These are phyloP conservation scores for Penicillium robsamsonii DNA, from an alignment of 495 filamentous ascomycete species.

Conservation along the genomic window DNA sequence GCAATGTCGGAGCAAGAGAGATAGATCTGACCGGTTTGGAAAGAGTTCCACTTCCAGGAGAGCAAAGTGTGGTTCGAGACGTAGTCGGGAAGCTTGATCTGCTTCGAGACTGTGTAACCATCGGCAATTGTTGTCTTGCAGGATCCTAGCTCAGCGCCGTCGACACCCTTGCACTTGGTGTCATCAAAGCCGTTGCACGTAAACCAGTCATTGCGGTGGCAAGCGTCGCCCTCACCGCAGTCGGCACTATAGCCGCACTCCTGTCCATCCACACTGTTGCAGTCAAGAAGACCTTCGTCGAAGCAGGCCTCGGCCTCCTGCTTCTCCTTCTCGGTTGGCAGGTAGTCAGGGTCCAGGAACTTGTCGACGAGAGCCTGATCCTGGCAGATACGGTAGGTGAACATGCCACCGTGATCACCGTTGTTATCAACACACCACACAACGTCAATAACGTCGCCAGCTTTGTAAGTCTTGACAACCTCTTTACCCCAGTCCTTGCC, in stretches of 20 bases:
- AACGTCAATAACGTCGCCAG: constrained; percentile 49
- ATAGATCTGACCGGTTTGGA: constrained; percentile 56
- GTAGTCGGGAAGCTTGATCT: constrained; percentile 50
- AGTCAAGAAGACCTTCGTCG: constrained; percentile 46
- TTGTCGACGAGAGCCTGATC: constrained; percentile 52
- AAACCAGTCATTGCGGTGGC: constrained; percentile 58
- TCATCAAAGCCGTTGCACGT: constrained; percentile 48
- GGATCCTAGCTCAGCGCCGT: constrained; percentile 39
- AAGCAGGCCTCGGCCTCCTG: constrained; percentile 56
- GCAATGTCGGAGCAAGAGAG: constrained; percentile 55
- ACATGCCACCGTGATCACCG: constrained; percentile 61
- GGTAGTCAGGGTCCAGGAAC: constrained; percentile 47
- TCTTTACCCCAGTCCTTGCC: constrained; percentile 42
- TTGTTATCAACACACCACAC: constrained; percentile 59
- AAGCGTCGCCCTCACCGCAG: constrained; percentile 44
- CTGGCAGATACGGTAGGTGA: constrained; percentile 55
- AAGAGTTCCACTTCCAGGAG: constrained; percentile 56
- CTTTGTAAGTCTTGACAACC: constrained; percentile 45
- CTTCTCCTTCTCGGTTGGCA: constrained; percentile 54
- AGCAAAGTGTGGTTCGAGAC: constrained; percentile 50
- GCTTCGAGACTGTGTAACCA: constrained; percentile 56
- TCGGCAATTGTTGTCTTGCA: constrained; percentile 54
- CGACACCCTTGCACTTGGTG: constrained; percentile 51
- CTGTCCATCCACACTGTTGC: constrained; percentile 54
- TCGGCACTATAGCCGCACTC: constrained; percentile 52